Base-by-base conservation (phyloP, 2,329 filamentous ascomycete genomes). In the Plenodomus biglobosus region DNA sequence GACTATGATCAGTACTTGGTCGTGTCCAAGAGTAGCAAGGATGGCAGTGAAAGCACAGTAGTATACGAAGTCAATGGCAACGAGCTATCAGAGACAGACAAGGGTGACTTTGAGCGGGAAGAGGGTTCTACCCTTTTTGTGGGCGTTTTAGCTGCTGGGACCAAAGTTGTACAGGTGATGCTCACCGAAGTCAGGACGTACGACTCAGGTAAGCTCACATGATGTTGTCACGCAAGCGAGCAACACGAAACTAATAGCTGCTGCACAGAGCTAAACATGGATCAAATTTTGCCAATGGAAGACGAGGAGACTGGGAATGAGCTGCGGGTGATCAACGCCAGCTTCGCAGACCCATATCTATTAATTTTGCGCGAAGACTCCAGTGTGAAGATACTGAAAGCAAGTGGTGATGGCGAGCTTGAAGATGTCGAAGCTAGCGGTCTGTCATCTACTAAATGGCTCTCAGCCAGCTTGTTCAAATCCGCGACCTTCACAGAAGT, bases 211-310 rank as follows among this genome's bases (percentile, higher is more conserved):
- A 72, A 80, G 85, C 38, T 11, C 13, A 32, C 6, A 32, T 11
- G n/a, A n/a, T n/a, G n/a, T n/a, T n/a, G 27, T 32, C 35, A 18
- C 8, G 8, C 13, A 13, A 37, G 15, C 16, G 8, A 10, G 35
- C 16, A 3, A 17, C 8, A 5, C 4, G 15, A 36, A 6, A 37
- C 3, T 10, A 37, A 8, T 37, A 37, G 8, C 16, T 37, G 8
- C 18, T 20, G 4, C 8, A 4, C 32, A 90, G 90, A 95, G 70
- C 82, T 99, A 50, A 89, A 87, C 10, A 80, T 99, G 44, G 86
- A 86, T 38, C 92, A 97, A 65, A 97, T 99, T 45, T 81, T 96
- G 41, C 90, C 92, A 1, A 90, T 97, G 81, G 83, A 90, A 53
- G 94, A 97, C 61, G 94, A 68, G 41, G 63, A 94, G 56, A 92